phyloP scores from a whole-genome alignment of 1,284 basidiomycete species.

The Ustilago crameri region DNA sequence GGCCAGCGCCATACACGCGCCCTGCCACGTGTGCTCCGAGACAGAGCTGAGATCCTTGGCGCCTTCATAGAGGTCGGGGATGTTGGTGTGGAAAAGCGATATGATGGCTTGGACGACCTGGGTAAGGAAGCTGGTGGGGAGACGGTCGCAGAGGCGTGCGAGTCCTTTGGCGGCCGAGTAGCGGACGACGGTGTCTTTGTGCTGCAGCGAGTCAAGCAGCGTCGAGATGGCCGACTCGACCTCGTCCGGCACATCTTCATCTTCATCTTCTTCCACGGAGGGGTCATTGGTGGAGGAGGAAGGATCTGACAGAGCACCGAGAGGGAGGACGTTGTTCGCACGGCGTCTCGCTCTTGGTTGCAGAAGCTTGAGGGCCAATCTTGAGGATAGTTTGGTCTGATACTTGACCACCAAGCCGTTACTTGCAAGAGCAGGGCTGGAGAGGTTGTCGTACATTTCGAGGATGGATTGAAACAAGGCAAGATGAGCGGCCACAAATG shows the following conservation, averaged over 20 bases:
- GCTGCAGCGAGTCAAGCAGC: constrained; percentile 80
- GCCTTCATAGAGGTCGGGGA: constrained; percentile 75
- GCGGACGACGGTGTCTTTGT: constrained; percentile 95
- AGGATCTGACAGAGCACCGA: neutral
- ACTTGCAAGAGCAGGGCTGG: constrained; percentile 49
- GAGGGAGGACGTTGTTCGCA: constrained; percentile 31
- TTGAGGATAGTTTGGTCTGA: constrained; percentile 59
- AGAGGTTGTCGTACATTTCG: constrained; percentile 65
- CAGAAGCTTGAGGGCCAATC: constrained; percentile 61
- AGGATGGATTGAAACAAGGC: constrained; percentile 34
- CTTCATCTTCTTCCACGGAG: constrained; percentile 38
- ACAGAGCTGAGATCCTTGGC: constrained; percentile 75
- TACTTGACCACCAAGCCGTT: constrained; percentile 58
- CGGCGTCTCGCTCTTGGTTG: constrained; percentile 25
- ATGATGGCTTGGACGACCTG: constrained; percentile 86
- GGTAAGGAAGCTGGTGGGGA: constrained; percentile 79
- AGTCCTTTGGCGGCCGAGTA: constrained; percentile 95
- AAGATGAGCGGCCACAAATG: constrained; percentile 38
- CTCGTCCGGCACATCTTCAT: constrained; percentile 79
- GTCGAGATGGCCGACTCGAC: constrained; percentile 81
- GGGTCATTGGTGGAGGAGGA: neutral
- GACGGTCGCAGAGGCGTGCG: constrained; percentile 82
- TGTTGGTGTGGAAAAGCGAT: constrained; percentile 73
- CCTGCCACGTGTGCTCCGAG: constrained; percentile 89
- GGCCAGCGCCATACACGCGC: constrained; percentile 89